These are phyloP conservation scores for Talaromyces ruber DNA, from an alignment of 495 filamentous ascomycete species.

Conservation along the genomic window DNA sequence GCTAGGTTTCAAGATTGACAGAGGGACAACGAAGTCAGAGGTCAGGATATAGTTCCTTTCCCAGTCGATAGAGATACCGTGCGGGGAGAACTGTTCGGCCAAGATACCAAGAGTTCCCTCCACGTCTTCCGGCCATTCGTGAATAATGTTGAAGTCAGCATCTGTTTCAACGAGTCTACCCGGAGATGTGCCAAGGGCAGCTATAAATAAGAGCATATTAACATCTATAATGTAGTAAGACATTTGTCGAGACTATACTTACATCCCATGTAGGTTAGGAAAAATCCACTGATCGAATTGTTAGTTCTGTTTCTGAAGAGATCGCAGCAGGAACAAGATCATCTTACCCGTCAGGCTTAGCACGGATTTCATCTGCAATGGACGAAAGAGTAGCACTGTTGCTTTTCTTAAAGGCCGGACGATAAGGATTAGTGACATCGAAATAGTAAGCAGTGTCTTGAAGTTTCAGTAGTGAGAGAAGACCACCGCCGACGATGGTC, in stretches of 20 bases:
- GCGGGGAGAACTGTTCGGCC: conserved; percentile 50
- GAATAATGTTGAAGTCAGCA: conserved; percentile 50
- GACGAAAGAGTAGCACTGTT: conserved; percentile 48
- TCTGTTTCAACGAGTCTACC: conserved; percentile 54
- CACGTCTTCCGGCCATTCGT: conserved; percentile 51
- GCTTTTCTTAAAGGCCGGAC: conserved; percentile 48
- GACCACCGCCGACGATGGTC: conserved; percentile 49
- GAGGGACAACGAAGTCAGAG: conserved; percentile 53
- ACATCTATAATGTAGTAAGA: neutral
- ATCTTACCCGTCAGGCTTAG: conserved; percentile 44
- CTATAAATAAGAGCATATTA: conserved; percentile 10
- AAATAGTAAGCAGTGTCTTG: conserved; percentile 60
- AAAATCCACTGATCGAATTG: conserved; percentile 36
- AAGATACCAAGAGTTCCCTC: conserved; percentile 43
- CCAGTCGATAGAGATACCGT: conserved; percentile 51
- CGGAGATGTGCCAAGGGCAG: conserved; percentile 46
- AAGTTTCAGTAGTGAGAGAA: conserved; percentile 53
- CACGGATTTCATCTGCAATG: conserved; percentile 55
- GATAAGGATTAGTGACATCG: conserved; percentile 48
- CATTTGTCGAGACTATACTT: neutral
- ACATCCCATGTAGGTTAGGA: conserved; percentile 50
- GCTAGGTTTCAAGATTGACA: conserved; percentile 51
- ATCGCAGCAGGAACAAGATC: neutral
- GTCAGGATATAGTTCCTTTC: conserved; percentile 48
- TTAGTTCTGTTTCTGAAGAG: neutral